Percentiles rank a stretch among this genome's conserved stretches.
These are phyloP conservation scores for Wallacemonas sp. DNA, from an alignment of 208 protist species.

Conservation along the genomic window DNA sequence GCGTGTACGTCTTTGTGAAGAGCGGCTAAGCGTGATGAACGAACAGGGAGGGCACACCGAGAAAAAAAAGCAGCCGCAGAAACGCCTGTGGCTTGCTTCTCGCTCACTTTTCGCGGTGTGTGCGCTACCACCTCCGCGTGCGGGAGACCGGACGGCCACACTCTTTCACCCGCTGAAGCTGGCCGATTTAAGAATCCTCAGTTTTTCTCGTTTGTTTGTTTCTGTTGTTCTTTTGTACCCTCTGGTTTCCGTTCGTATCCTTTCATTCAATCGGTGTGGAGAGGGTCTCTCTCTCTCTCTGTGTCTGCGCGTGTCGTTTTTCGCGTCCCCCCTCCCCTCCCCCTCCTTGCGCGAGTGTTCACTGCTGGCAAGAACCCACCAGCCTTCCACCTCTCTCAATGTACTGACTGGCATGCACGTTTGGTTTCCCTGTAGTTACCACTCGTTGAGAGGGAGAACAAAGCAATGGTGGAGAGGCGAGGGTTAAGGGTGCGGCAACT, in stretches of 20 bases:
- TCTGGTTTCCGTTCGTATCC: not conserved
- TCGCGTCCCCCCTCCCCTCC: too few species aligned
- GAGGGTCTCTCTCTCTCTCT: not conserved
- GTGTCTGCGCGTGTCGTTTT: too few species aligned
- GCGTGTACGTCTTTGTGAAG: slow-evolving; percentile 68
- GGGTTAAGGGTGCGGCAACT: too few species aligned
- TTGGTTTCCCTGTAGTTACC: too few species aligned
- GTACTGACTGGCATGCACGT: too few species aligned
- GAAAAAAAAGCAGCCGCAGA: not conserved
- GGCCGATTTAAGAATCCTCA: slow-evolving; percentile 6
- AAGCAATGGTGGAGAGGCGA: too few species aligned
- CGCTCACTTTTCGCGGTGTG: not conserved
- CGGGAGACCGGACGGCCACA: too few species aligned
- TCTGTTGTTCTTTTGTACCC: slow-evolving; percentile 1
- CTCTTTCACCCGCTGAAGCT: not conserved
- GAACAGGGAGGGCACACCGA: not conserved
- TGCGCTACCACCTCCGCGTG: not conserved
- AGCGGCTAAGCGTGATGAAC: too few species aligned
- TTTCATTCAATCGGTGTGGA: not conserved
- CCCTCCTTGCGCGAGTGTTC: too few species aligned
- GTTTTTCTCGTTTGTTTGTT: slow-evolving; percentile 14
- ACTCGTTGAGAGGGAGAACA: too few species aligned
- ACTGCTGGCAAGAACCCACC: too few species aligned
- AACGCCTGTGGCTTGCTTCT: not conserved
- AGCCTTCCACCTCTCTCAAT: too few species aligned